A percentile compares a stretch with the other conserved stretches of the same genome.
Evolutionary conservation across 768 basidiomycete species (phyloP).

Genomic region (Suillus discolor): DNA sequence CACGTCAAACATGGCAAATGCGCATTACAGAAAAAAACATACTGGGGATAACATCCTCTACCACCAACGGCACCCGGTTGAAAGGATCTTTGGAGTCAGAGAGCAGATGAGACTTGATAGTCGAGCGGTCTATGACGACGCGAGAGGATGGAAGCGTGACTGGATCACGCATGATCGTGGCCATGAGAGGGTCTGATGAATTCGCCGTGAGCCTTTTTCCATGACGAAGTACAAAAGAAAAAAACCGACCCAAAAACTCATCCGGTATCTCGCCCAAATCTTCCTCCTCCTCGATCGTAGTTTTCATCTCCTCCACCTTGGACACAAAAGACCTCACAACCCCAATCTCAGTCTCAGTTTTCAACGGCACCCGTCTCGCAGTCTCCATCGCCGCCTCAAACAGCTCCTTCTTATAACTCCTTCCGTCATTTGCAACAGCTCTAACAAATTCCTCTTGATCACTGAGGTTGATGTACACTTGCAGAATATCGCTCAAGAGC

Average conservation of each 20-base stretch:
- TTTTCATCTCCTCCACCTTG: slow-evolving; percentile 84
- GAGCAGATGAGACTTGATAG: slow-evolving; percentile 93
- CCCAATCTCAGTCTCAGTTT: slow-evolving; percentile 76
- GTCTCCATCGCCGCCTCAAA: slow-evolving; percentile 80
- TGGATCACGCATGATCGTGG: slow-evolving; percentile 93
- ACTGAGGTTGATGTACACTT: slow-evolving; percentile 89
- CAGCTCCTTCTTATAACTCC: slow-evolving; percentile 83
- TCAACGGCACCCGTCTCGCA: slow-evolving; percentile 62
- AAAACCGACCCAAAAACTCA: slow-evolving; percentile 81
- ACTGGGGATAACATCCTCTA: slow-evolving; percentile 83
- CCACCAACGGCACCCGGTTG: slow-evolving; percentile 81
- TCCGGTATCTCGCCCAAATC: slow-evolving; percentile 93
- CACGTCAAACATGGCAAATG: slow-evolving; percentile 12
- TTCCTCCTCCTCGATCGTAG: slow-evolving; percentile 83
- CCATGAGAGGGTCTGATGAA: slow-evolving; percentile 81
- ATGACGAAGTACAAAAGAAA: slow-evolving; percentile 3
- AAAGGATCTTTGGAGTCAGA: slow-evolving; percentile 95
- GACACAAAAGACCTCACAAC: slow-evolving; percentile 68
- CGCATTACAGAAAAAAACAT: slow-evolving; percentile 23
- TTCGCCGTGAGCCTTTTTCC: slow-evolving; percentile 1
- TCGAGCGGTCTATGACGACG: slow-evolving; percentile 79
- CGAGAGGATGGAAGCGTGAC: slow-evolving; percentile 86
- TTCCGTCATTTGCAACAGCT: slow-evolving; percentile 91
- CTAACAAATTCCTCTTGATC: slow-evolving; percentile 76
- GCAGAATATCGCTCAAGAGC: slow-evolving; percentile 83